These are phyloP conservation scores for Trichoderma lentiforme DNA, from an alignment of 2,329 filamentous ascomycete species.

Conservation along the genomic window DNA sequence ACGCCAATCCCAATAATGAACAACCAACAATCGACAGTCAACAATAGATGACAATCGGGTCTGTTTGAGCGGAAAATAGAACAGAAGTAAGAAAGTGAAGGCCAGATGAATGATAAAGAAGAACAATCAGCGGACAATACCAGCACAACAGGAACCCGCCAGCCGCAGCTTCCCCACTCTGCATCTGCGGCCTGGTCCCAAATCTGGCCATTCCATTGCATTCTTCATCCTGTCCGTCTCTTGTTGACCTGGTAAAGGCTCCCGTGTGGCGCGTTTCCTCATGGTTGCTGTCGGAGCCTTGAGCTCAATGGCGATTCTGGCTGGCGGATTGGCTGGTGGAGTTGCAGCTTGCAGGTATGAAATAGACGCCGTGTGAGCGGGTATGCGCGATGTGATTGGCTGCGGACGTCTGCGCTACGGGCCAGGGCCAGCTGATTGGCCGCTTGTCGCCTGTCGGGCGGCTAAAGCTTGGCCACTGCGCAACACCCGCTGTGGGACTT, in stretches of 20 bases:
- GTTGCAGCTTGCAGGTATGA: slow-evolving; percentile 10
- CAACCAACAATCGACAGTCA: background rate
- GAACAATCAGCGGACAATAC: slow-evolving; percentile 21
- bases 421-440: slow-evolving; percentile 27
- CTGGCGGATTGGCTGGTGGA: slow-evolving; percentile 14
- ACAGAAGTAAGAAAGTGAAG: background rate
- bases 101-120: slow-evolving; percentile 6
- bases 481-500: slow-evolving; percentile 13
- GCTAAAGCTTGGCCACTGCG: slow-evolving; percentile 14
- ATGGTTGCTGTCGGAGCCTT: background rate
- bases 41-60: background rate
- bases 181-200: slow-evolving; percentile 1
- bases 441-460: slow-evolving; percentile 23
- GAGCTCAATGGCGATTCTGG: slow-evolving; percentile 10
- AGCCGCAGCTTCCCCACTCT: background rate
- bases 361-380: slow-evolving; percentile 38
- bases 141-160: background rate
- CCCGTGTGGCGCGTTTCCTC: slow-evolving; percentile 15
- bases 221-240: background rate
- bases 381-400: slow-evolving; percentile 27
- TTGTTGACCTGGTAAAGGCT: background rate
- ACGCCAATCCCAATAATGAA: slow-evolving; percentile 5
- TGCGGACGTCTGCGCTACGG: slow-evolving; percentile 28
- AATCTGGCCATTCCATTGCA: background rate
- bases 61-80: background rate